Base-by-base conservation (phyloP, 2,329 filamentous ascomycete species). In the Cladosporium velox region DNA sequence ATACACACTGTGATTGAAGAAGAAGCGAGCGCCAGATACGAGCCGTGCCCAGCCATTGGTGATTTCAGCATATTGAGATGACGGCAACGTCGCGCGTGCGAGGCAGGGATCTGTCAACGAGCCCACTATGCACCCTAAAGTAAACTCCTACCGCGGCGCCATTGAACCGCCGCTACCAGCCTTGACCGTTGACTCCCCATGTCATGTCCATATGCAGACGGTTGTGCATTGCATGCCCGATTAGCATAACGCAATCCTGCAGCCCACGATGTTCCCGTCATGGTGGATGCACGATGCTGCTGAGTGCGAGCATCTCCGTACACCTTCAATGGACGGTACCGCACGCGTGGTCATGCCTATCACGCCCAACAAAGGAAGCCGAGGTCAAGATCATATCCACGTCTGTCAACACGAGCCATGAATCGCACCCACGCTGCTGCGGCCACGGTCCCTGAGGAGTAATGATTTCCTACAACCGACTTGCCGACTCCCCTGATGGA, bases 151-250 rank as follows among this genome's bases (percentile, higher is more conserved):
- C 41, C 41, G 41, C n/a, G 41, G 41, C 41, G 41, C 41, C 41
- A 47, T 47, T 24, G 3, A 47, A 47, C 41, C 41, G 41, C n/a
- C 41, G 41, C 41, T 47, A 47, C 41, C 41, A 47, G 41, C 41
- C 41, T 47, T 47, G 41, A 47, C 41, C 41, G 41, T 47, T 47
- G 41, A 7, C 41, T 21, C 41, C n/a, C 49, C 14, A 54, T 54
- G 49, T 54, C 49, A 54, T 54, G 49, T 54, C 52, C 52, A 34
- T 12, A 57, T 57, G 30, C 52, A 57, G 52, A 57, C 7, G 8
- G 52, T n/a, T 21, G 30, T 34, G 30, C 52, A 35, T 32, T 47
- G 41, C 41, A 47, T 21, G 41, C 41, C n/a, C 41, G 41, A 47
- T 47, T 47, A 47, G 41, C 41, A 47, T 21, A 47, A 8, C 2